phyloP scores from a whole-genome alignment of 2,329 filamentous ascomycete species.

The Colletotrichum somersetense region DNA sequence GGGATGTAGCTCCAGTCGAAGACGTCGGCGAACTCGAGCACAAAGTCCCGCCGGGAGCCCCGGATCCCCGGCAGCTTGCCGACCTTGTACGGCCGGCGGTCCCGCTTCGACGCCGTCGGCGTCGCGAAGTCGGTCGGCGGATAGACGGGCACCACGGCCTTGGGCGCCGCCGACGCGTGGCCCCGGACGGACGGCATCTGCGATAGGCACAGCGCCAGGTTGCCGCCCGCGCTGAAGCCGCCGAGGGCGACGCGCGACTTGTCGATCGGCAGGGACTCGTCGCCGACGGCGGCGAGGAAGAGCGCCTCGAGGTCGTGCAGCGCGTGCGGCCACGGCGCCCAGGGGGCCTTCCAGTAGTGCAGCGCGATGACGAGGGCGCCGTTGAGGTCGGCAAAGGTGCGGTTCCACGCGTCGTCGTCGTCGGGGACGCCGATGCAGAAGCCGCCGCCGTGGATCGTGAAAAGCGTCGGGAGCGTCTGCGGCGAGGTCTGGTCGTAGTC shows the following conservation, averaged over 20 bases:
- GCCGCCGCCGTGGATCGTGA: constrained; percentile 66
- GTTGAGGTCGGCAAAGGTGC: constrained; percentile 55
- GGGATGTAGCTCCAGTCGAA: constrained; percentile 53
- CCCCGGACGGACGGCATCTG: constrained; percentile 54
- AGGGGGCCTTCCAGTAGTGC: constrained; percentile 63
- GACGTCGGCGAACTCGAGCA: constrained; percentile 43
- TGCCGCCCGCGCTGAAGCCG: constrained; percentile 66
- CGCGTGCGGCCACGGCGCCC: constrained; percentile 57
- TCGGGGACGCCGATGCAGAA: constrained; percentile 58
- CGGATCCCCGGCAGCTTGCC: constrained; percentile 41
- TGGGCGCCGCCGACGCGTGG: constrained; percentile 41
- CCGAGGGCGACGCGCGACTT: constrained; percentile 54
- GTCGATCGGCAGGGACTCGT: constrained; percentile 61
- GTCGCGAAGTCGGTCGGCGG: constrained; percentile 53
- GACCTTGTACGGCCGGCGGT: constrained; percentile 46
- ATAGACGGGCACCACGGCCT: constrained; percentile 58
- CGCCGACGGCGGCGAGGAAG: constrained; percentile 55
- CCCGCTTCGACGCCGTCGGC: constrained; percentile 44
- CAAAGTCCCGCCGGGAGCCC: constrained; percentile 40
- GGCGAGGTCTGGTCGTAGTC: constrained; percentile 49
- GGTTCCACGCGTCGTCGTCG: constrained; percentile 62
- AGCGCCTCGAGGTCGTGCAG: constrained; percentile 61
- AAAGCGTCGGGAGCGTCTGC: constrained; percentile 55
- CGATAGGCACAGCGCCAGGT: constrained; percentile 57
- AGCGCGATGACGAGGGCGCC: constrained; percentile 60